Evolutionary conservation across 139 green algal species (phyloP).

Genomic region (Chlamydomonas schloesseri): DNA sequence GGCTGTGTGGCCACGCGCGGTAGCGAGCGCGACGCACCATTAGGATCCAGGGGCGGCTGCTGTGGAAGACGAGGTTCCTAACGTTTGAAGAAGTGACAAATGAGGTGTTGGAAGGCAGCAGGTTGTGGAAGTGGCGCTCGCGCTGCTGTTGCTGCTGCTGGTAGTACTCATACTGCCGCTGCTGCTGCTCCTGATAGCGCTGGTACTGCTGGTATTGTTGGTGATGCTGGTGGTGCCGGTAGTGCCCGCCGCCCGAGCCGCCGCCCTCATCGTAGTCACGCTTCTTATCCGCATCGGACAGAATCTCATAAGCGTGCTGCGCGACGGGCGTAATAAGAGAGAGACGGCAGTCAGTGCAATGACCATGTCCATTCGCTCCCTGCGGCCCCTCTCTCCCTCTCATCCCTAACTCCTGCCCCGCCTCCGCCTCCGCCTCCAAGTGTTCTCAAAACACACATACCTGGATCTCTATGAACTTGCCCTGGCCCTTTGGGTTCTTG

Average conservation of each 20-base stretch:
- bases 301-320: conserved; percentile 52
- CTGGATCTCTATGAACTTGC: conserved; percentile 52
- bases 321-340: neutral
- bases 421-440: too few relatives aligned
- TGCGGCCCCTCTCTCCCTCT: too few relatives aligned
- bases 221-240: neutral
- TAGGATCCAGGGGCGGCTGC: conserved; percentile 8
- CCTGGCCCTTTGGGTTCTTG: conserved; percentile 52
- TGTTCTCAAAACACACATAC: neutral
- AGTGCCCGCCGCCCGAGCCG: neutral
- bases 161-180: neutral
- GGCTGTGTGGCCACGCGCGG: too few relatives aligned
- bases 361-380: too few relatives aligned
- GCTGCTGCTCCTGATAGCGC: neutral
- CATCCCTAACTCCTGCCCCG: too few relatives aligned
- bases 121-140: neutral
- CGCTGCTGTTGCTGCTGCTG: conserved; percentile 36
- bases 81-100: conserved; percentile 43
- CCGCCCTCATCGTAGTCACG: conserved; percentile 49
- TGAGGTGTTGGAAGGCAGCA: conserved; percentile 33
- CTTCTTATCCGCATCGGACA: conserved; percentile 46
- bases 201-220: neutral
- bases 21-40: too few relatives aligned
- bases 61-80: neutral
- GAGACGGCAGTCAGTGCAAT: too few relatives aligned